A percentile compares a stretch with the other conserved stretches of the same genome.
phyloP scores from a whole-genome alignment of 192 early-diverging fungal species.

The Phycomyces blakesleeanus region DNA sequence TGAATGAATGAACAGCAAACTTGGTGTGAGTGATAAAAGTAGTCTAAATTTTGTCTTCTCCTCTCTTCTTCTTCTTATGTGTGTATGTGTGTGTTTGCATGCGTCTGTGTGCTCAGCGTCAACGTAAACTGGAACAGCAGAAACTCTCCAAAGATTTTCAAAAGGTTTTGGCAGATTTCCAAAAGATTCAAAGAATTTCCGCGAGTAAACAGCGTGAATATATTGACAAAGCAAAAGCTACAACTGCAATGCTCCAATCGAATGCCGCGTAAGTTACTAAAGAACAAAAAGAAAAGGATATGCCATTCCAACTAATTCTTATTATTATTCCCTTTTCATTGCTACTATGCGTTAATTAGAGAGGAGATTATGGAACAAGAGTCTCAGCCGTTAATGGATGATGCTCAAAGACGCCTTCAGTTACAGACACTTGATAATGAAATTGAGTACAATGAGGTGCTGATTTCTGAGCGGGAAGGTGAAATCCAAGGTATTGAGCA shows the following conservation, averaged over 20 bases:
- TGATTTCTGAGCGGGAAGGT: conserved; percentile 91
- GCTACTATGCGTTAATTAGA: too few species aligned
- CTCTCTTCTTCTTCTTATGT: too few species aligned
- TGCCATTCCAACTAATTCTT: too few species aligned
- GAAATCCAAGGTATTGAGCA: conserved; percentile 91
- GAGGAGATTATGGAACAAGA: conserved; percentile 41
- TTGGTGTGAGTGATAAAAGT: too few species aligned
- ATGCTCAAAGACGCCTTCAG: conserved; percentile 54
- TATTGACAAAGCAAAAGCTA: conserved; percentile 70
- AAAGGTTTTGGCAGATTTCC: conserved; percentile 85
- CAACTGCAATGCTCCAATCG: conserved; percentile 23
- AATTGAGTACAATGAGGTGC: conserved; percentile 88
- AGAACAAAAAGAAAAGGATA: background rate
- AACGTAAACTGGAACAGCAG: conserved; percentile 84
- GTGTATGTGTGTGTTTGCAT: conserved; percentile 4
- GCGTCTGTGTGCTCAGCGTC: conserved; percentile 41
- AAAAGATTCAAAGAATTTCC: conserved; percentile 75
- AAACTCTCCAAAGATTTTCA: conserved; percentile 96
- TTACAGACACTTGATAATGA: conserved; percentile 83
- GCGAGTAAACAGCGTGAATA: conserved; percentile 82
- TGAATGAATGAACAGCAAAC: too few species aligned
- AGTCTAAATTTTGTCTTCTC: too few species aligned
- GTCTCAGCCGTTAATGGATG: conserved; percentile 61
- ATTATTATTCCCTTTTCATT: too few species aligned
- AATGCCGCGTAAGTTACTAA: conserved; percentile 21